Evolutionary conservation across 1,284 basidiomycete species (phyloP).

Genomic region (Fistulinella cinereoalba): DNA sequence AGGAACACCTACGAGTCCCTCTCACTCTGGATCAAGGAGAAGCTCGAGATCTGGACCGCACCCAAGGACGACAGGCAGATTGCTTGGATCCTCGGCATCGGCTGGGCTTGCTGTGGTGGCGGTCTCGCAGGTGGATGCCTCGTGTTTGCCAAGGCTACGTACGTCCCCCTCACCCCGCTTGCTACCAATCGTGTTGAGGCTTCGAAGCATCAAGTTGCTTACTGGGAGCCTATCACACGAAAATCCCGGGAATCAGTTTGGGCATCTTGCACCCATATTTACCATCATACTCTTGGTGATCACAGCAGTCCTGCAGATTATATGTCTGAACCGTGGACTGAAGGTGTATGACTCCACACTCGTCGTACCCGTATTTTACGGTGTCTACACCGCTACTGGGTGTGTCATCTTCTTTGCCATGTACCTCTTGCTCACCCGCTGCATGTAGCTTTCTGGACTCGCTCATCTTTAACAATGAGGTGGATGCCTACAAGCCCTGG

Average conservation of each 20-base stretch:
- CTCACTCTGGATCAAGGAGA: constrained; percentile 55
- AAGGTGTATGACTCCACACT: constrained; percentile 77
- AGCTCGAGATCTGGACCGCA: constrained; percentile 73
- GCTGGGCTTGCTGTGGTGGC: constrained; percentile 89
- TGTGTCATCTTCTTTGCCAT: constrained; percentile 24
- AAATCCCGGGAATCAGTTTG: constrained; percentile 83
- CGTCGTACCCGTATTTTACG: constrained; percentile 73
- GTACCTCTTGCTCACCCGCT: constrained; percentile 9
- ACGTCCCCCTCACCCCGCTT: constrained; percentile 34
- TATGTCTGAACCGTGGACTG: constrained; percentile 85
- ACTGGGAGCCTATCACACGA: constrained; percentile 72
- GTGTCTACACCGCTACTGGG: constrained; percentile 63
- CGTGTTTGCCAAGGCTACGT: constrained; percentile 90
- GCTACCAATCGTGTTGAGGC: constrained; percentile 2
- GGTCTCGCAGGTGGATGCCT: constrained; percentile 84
- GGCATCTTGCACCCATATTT: constrained; percentile 76
- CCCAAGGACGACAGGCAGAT: constrained; percentile 79
- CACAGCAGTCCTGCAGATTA: constrained; percentile 86
- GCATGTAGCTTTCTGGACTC: constrained; percentile 60
- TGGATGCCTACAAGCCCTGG: constrained; percentile 81
- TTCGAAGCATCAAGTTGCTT: constrained; percentile 66
- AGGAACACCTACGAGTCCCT: constrained; percentile 42
- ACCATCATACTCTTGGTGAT: constrained; percentile 77
- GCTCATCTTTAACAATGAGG: constrained; percentile 78
- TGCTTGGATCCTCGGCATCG: constrained; percentile 86